These are phyloP conservation scores for Boletus reticuloceps DNA, from an alignment of 768 basidiomycete genomes.

Conservation along the genomic window DNA sequence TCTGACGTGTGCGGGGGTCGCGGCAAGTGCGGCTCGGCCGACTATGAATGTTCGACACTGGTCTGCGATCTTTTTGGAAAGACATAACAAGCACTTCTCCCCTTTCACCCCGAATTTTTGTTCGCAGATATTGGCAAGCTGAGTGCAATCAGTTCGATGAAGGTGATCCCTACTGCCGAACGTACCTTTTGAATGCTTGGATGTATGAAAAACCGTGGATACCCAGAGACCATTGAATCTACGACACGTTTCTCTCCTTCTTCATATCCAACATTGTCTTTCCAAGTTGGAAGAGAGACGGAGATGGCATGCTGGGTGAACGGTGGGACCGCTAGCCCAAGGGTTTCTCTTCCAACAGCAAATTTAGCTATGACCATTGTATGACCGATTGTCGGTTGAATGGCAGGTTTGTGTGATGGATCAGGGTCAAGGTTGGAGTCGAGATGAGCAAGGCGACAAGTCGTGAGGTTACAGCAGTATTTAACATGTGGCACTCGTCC, in stretches of 20 bases:
- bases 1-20: conserved; percentile 46
- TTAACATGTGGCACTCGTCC: too few species aligned
- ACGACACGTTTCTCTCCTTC: conserved; percentile 80
- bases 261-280: conserved; percentile 89
- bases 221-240: conserved; percentile 81
- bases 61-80: conserved; percentile 69
- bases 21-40: conserved; percentile 42
- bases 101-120: conserved; percentile 69
- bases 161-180: not conserved
- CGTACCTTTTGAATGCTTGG: conserved; percentile 78
- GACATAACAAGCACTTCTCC: conserved; percentile 79
- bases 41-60: conserved; percentile 74
- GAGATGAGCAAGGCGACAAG: too few species aligned
- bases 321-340: conserved; percentile 59
- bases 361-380: conserved; percentile 6
- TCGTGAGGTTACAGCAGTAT: too few species aligned
- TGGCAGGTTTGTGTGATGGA: not conserved
- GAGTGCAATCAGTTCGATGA: conserved; percentile 1
- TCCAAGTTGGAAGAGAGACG: conserved; percentile 93
- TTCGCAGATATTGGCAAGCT: conserved; percentile 79
- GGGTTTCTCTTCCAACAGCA: conserved; percentile 13
- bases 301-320: conserved; percentile 87
- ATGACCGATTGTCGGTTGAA: not conserved
- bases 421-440: too few species aligned
- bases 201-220: conserved; percentile 95